Base-by-base conservation (phyloP, 129 eudicot genomes). In the Tagetes erecta region DNA sequence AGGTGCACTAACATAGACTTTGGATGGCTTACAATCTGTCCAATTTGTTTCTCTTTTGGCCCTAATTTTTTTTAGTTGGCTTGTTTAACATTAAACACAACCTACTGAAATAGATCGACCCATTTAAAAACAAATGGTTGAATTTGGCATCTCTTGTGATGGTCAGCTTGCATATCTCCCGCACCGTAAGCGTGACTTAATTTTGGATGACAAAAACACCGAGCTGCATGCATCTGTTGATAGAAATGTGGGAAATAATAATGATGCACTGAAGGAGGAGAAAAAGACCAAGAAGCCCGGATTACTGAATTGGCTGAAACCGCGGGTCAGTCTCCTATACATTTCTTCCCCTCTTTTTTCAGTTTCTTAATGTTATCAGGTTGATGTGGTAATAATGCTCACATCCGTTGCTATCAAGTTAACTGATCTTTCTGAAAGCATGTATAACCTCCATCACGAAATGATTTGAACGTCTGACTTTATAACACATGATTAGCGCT, bases 111-210 rank as follows among this genome's bases (percentile, higher is more conserved):
- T 20, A 20, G 4, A 27, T 27, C 0, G 2, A 55, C 37, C 13
- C 37, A 33, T 34, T 7, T 59, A 59, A 40, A 59, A 59, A 11
- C 41, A 3, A 3, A 8, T 59, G 65, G 40, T 33, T 5, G 38
- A 59, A 34, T 11, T 59, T 30, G 40, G 20, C 66, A 59, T 34
- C 66, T 34, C 66, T 59, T 1, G 13, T 49, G 20, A 10, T 66
- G 11, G 83, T 78, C 88, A 93, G 98, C 98, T 93, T 70, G 92
- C 92, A 40, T 87, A 90, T 86, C 98, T 93, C 76, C 98, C 98
- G 12, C 85, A 84, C 57, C 83, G 94, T 80, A 86, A 87, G 66
- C 87, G 91, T 38, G 96, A 93, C 82, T 64, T 93, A 30, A 82
- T 87, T 41, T 64, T 84, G 86, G 98, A 90, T 64, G 96, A 93